These are phyloP conservation scores for Coix lacrymajobi DNA, from an alignment of 176 grass and related monocot species.

Conservation along the genomic window DNA sequence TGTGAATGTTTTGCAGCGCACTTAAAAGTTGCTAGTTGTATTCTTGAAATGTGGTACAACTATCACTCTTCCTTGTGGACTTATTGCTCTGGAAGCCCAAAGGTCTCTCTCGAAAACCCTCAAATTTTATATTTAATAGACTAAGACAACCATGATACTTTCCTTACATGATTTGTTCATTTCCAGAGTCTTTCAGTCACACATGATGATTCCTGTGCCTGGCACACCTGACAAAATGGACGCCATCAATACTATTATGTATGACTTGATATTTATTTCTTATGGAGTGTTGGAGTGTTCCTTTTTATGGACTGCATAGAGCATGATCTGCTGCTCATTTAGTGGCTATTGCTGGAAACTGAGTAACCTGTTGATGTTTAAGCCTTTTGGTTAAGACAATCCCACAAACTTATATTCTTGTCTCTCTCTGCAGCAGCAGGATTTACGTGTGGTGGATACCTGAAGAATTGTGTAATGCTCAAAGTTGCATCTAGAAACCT, in stretches of 20 bases:
- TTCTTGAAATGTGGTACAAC: slow-evolving; percentile 92
- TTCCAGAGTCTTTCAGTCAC: slow-evolving; percentile 27
- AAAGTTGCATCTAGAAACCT: slow-evolving; percentile 69
- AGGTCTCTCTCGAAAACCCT: slow-evolving; percentile 31
- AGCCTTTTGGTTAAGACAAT: neutral
- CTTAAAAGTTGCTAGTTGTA: slow-evolving; percentile 46
- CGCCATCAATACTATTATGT: slow-evolving; percentile 69
- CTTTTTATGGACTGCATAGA: neutral
- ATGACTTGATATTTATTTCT: slow-evolving; percentile 4
- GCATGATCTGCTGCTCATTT: neutral
- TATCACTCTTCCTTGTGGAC: slow-evolving; percentile 78
- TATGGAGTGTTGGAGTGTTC: neutral
- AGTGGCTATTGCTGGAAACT: neutral
- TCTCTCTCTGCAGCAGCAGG: slow-evolving; percentile 47
- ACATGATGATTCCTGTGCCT: slow-evolving; percentile 58
- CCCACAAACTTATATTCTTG: slow-evolving; percentile 10
- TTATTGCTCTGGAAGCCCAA: slow-evolving; percentile 53
- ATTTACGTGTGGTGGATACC: slow-evolving; percentile 60
- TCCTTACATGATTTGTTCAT: slow-evolving; percentile 9
- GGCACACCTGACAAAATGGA: slow-evolving; percentile 58
- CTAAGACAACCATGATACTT: slow-evolving; percentile 13
- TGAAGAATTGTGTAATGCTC: slow-evolving; percentile 59
- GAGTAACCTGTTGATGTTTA: slow-evolving; percentile 7
- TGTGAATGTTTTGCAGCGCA: slow-evolving; percentile 33
- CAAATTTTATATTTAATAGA: neutral